Percentiles rank a stretch among this genome's conserved stretches.
phyloP scores from a whole-genome alignment of 768 basidiomycete genomes.

The Tulasnella sp. region DNA sequence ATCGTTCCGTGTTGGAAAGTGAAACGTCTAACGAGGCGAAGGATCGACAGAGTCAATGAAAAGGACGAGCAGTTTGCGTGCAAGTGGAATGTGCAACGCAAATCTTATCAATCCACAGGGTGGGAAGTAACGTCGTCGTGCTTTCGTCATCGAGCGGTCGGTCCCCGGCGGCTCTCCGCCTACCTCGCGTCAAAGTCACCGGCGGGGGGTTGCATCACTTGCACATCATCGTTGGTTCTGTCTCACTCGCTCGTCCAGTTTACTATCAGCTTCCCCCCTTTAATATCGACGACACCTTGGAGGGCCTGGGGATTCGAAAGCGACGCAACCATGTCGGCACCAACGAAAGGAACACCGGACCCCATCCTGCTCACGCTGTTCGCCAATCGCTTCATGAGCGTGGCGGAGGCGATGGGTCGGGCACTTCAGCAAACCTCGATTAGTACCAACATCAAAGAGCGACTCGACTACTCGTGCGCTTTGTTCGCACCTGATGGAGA shows the following conservation, averaged over 20 bases:
- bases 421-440: slow-evolving; percentile 88
- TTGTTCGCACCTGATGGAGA: slow-evolving; percentile 93
- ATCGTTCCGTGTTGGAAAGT: background rate
- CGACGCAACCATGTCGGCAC: background rate
- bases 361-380: slow-evolving; percentile 88
- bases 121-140: background rate
- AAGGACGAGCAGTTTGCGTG: background rate
- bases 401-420: slow-evolving; percentile 93
- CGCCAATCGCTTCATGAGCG: slow-evolving; percentile 95
- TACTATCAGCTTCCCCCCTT: too few species aligned
- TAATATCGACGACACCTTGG: too few species aligned
- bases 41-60: background rate
- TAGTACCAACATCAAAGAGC: slow-evolving; percentile 93
- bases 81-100: slow-evolving; percentile 6
- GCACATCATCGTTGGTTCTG: too few species aligned
- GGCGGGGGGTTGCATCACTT: too few species aligned
- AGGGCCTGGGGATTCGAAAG: too few species aligned
- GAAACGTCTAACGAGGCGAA: background rate
- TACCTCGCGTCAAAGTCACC: too few species aligned
- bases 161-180: too few species aligned
- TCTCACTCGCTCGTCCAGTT: too few species aligned
- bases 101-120: background rate
- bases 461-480: slow-evolving; percentile 92
- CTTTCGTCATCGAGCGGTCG: background rate
- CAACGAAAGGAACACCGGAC: slow-evolving; percentile 48